phyloP scores from a whole-genome alignment of 345 rosid genomes.

The Gossypium ekmanianum region DNA sequence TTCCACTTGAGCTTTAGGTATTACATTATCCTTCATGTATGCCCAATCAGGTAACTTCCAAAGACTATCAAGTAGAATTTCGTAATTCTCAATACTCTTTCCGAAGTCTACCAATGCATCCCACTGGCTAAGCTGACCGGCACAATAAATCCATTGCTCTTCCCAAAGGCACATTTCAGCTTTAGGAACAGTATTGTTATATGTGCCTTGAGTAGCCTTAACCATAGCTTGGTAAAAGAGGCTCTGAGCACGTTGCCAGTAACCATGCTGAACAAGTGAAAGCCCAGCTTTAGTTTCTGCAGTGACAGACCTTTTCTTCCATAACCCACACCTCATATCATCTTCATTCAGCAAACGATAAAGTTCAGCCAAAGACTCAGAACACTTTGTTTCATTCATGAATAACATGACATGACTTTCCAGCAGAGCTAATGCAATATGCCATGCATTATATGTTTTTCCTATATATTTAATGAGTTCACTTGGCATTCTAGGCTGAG shows the following conservation, averaged over 20 bases:
- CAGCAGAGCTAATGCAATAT: conserved; percentile 80
- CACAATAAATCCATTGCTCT: conserved; percentile 97
- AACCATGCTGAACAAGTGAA: conserved; percentile 96
- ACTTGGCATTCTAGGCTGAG: conserved; percentile 98
- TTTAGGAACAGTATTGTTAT: conserved; percentile 91
- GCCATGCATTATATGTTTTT: conserved; percentile 98
- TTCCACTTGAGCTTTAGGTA: conserved; percentile 97
- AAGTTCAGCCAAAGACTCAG: conserved; percentile 94
- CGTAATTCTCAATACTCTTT: conserved; percentile 84
- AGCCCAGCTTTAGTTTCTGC: conserved; percentile 98
- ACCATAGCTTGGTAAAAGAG: conserved; percentile 97
- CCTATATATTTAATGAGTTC: conserved; percentile 96
- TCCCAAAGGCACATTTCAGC: conserved; percentile 99
- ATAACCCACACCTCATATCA: conserved; percentile 97
- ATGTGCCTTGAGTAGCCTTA: conserved; percentile 98
- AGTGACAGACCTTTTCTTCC: conserved; percentile 92
- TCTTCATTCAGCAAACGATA: conserved; percentile 93
- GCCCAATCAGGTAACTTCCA: conserved; percentile 99
- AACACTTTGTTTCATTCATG: conserved; percentile 82
- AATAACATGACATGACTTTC: conserved; percentile 96
- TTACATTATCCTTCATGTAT: conserved; percentile 85
- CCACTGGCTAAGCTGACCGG: conserved; percentile 94
- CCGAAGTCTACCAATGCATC: conserved; percentile 95
- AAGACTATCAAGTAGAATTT: conserved; percentile 86
- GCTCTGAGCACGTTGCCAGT: conserved; percentile 90